phyloP scores from a whole-genome alignment of 176 grass and related monocot species.

The Coix lacrymajobi region DNA sequence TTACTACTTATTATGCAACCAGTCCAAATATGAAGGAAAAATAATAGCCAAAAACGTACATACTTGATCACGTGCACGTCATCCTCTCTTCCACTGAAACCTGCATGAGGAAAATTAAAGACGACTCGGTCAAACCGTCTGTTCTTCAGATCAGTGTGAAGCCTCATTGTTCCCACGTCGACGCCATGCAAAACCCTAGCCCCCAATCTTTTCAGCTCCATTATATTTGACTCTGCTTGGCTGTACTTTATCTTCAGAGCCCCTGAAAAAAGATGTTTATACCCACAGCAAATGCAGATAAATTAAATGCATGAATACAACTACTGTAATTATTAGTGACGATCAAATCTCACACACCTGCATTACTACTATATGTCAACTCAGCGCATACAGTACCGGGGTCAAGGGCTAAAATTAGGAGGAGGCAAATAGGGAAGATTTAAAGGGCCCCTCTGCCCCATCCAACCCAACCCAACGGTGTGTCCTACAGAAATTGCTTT shows the following conservation, averaged over 20 bases:
- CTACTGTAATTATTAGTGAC: too few species aligned
- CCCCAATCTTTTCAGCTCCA: slow-evolving; percentile 28
- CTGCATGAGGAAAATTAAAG: slow-evolving; percentile 75
- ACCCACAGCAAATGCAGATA: not conserved
- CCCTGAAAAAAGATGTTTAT: slow-evolving; percentile 3
- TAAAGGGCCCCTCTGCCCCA: not conserved
- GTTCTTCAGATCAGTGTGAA: slow-evolving; percentile 36
- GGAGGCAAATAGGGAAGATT: not conserved
- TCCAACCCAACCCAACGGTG: not conserved
- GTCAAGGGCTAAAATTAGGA: not conserved
- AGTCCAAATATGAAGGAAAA: not conserved
- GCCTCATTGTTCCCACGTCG: slow-evolving; percentile 34
- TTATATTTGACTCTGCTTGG: slow-evolving; percentile 38
- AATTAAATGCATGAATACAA: not conserved
- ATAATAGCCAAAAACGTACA: not conserved
- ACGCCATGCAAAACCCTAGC: slow-evolving; percentile 34
- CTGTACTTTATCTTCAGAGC: slow-evolving; percentile 30
- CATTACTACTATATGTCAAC: not conserved
- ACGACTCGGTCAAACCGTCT: slow-evolving; percentile 50
- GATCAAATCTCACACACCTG: not conserved
- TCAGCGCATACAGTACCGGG: not conserved
- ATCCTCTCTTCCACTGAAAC: slow-evolving; percentile 45
- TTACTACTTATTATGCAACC: not conserved
- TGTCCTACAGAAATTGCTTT: not conserved
- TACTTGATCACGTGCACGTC: slow-evolving; percentile 42